These are phyloP conservation scores for Plicaturopsis crispa DNA, from an alignment of 768 basidiomycete species.

Conservation along the genomic window DNA sequence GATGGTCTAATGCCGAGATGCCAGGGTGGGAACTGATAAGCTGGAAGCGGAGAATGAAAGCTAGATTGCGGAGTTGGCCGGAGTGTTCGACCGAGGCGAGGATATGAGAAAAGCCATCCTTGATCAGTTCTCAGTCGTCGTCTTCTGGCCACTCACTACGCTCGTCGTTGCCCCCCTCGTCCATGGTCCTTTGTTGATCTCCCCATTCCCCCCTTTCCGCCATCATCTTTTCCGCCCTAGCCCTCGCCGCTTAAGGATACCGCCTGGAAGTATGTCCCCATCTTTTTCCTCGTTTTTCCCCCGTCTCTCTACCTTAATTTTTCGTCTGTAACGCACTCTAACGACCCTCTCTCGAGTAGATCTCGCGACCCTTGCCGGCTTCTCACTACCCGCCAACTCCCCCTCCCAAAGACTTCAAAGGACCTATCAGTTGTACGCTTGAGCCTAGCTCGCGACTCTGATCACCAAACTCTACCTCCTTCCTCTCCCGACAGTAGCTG, in stretches of 20 bases:
- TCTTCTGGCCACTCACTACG: neutral
- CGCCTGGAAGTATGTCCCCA: conserved; percentile 30
- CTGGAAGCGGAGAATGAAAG: too few species aligned
- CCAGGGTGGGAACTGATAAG: too few species aligned
- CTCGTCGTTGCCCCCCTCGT: neutral
- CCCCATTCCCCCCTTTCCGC: conserved; percentile 14
- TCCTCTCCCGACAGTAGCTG: conserved; percentile 6
- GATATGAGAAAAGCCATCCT: too few species aligned
- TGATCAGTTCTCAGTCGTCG: too few species aligned
- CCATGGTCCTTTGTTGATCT: neutral
- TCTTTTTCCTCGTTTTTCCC: conserved; percentile 11
- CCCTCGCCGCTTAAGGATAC: conserved; percentile 39
- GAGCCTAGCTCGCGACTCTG: conserved; percentile 61
- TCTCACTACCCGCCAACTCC: conserved; percentile 43
- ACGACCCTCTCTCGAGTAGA: conserved; percentile 28
- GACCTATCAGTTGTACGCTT: conserved; percentile 47
- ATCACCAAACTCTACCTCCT: conserved; percentile 17
- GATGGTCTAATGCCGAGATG: too few species aligned
- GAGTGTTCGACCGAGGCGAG: too few species aligned
- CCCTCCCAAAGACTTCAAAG: conserved; percentile 24
- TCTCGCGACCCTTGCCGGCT: conserved; percentile 95
- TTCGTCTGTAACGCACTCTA: too few species aligned
- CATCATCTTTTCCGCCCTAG: conserved; percentile 25
- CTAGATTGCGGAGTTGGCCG: too few species aligned
- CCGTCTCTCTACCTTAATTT: conserved; percentile 22